Percentiles rank a stretch among this genome's conserved stretches.
phyloP scores from a whole-genome alignment of 805 yeast genomes.

The Saccharomycopsis sp. region DNA sequence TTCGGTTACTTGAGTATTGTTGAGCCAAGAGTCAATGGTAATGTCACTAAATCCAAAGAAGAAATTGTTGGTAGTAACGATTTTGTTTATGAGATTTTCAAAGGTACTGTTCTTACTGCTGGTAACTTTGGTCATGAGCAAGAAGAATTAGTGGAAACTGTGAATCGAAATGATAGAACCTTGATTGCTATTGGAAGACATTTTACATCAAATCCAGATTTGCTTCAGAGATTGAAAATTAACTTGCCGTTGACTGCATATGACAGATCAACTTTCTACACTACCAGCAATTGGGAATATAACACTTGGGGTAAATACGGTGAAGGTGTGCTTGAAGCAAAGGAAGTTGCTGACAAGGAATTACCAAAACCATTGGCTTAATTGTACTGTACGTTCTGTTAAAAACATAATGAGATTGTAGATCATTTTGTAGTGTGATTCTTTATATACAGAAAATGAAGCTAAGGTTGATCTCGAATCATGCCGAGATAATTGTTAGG shows the following conservation, averaged over 20 bases:
- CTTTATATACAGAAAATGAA: too few species aligned
- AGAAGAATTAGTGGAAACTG: slow-evolving; percentile 25
- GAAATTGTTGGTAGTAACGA: slow-evolving; percentile 30
- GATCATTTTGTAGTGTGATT: too few species aligned
- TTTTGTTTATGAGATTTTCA: slow-evolving; percentile 37
- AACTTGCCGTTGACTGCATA: slow-evolving; percentile 32
- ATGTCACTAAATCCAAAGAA: slow-evolving; percentile 26
- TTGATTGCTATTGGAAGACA: slow-evolving; percentile 34
- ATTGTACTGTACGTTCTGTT: too few species aligned
- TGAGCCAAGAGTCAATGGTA: slow-evolving; percentile 23
- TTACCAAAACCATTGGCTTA: neutral
- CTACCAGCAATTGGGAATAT: slow-evolving; percentile 30
- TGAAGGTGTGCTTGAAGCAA: too few species aligned
- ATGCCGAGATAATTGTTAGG: too few species aligned
- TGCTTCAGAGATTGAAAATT: slow-evolving; percentile 30
- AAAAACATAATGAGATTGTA: too few species aligned
- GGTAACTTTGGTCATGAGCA: slow-evolving; percentile 28
- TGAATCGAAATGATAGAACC: slow-evolving; percentile 36
- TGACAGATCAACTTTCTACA: slow-evolving; percentile 36
- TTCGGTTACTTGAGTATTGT: slow-evolving; percentile 22
- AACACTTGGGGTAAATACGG: slow-evolving; percentile 27
- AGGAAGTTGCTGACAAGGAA: slow-evolving; percentile 27
- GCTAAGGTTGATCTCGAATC: too few species aligned
- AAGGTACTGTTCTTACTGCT: slow-evolving; percentile 37
- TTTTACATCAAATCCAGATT: slow-evolving; percentile 36